phyloP scores from a whole-genome alignment of 441 rosid genomes.

The Populus trichocarpa region DNA sequence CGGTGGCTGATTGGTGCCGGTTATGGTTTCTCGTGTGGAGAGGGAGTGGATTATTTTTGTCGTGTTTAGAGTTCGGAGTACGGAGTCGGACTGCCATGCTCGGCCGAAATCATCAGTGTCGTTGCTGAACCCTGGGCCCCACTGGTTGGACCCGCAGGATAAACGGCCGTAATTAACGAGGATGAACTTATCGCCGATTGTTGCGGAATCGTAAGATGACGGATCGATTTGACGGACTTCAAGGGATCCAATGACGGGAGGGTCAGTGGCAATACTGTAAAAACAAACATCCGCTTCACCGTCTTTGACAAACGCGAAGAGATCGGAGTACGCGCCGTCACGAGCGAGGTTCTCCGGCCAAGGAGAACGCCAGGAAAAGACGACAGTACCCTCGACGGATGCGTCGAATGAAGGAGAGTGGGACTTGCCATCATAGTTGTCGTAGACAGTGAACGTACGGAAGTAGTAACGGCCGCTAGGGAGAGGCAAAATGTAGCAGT shows the following conservation, averaged over 20 bases:
- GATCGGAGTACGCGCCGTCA: slow-evolving; percentile 93
- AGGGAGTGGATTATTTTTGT: slow-evolving; percentile 22
- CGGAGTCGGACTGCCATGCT: slow-evolving; percentile 79
- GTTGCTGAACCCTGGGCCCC: slow-evolving; percentile 94
- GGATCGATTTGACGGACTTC: slow-evolving; percentile 75
- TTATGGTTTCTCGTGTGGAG: slow-evolving; percentile 45
- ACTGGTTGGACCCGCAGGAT: slow-evolving; percentile 66
- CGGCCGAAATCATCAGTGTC: slow-evolving; percentile 80
- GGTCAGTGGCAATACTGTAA: slow-evolving; percentile 92
- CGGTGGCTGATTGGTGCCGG: slow-evolving; percentile 53
- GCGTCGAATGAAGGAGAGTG: slow-evolving; percentile 84
- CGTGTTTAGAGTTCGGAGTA: slow-evolving; percentile 26
- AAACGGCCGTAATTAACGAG: slow-evolving; percentile 86
- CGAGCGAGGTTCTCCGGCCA: slow-evolving; percentile 63
- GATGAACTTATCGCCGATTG: slow-evolving; percentile 41
- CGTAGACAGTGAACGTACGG: slow-evolving; percentile 91
- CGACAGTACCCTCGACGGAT: slow-evolving; percentile 86
- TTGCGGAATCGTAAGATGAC: slow-evolving; percentile 46
- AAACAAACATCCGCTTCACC: slow-evolving; percentile 82
- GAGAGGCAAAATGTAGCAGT: slow-evolving; percentile 83
- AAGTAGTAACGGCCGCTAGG: slow-evolving; percentile 82
- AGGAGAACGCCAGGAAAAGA: slow-evolving; percentile 92
- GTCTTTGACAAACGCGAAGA: slow-evolving; percentile 66
- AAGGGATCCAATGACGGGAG: slow-evolving; percentile 80
- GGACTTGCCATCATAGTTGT: slow-evolving; percentile 84